A percentile compares a stretch with the other conserved stretches of the same genome.
Evolutionary conservation across 2,329 filamentous ascomycete species (phyloP).

Genomic region (Tolypocladium cylindrosporum): DNA sequence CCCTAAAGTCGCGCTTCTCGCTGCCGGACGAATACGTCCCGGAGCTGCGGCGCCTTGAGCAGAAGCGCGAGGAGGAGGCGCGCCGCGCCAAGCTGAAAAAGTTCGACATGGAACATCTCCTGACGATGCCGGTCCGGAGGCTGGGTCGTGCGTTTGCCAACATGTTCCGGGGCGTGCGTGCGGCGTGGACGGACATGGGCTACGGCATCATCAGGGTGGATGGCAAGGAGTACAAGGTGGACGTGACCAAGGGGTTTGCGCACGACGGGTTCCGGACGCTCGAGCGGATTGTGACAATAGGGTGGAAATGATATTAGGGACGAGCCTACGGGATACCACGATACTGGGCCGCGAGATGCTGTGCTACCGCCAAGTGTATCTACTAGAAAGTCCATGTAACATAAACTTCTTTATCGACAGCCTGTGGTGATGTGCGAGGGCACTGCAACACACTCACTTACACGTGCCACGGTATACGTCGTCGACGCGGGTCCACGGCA

Average conservation of each 20-base stretch:
- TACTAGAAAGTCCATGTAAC: not conserved
- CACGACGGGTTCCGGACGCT: constrained; percentile 49
- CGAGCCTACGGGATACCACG: not conserved
- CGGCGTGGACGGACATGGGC: constrained; percentile 46
- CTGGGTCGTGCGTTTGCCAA: constrained; percentile 28
- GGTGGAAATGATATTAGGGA: constrained; percentile 7
- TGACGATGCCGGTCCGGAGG: constrained; percentile 49
- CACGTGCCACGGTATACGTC: not conserved
- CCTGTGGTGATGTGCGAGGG: not conserved
- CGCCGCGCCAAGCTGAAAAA: constrained; percentile 29
- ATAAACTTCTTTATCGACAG: not conserved
- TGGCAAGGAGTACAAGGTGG: constrained; percentile 43
- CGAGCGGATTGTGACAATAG: constrained; percentile 39
- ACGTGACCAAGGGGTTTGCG: constrained; percentile 46
- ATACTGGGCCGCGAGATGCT: not conserved
- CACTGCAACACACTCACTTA: not conserved
- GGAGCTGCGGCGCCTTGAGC: constrained; percentile 18
- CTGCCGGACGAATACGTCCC: constrained; percentile 27
- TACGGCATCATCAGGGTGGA: constrained; percentile 41
- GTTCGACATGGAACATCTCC: constrained; percentile 43
- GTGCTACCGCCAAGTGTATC: not conserved
- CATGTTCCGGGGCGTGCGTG: constrained; percentile 34
- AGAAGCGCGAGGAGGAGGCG: constrained; percentile 25
- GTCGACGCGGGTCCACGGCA: not conserved
- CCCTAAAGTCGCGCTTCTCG: constrained; percentile 26